Evolutionary conservation across 176 grass and related monocot genomes (phyloP).

Genomic region (Musa acuminata): DNA sequence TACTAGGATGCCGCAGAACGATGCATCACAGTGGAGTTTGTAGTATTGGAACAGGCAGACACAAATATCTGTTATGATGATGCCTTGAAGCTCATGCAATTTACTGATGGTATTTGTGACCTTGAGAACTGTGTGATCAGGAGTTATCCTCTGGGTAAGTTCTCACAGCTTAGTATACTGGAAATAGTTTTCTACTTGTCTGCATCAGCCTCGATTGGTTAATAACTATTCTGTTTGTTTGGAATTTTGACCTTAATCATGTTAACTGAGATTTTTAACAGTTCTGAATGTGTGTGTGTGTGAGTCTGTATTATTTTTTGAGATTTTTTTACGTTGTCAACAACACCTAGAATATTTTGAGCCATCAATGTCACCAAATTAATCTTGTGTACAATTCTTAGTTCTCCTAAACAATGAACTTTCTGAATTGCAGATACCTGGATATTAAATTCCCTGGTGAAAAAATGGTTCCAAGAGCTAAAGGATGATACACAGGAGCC

Average conservation of each 20-base stretch:
- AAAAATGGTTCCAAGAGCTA: constrained; percentile 85
- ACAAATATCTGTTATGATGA: constrained; percentile 25
- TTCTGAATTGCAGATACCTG: constrained; percentile 39
- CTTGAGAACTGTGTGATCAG: constrained; percentile 79
- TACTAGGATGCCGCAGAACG: constrained; percentile 79
- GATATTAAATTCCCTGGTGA: constrained; percentile 61
- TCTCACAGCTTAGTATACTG: not conserved
- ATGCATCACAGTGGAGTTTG: constrained; percentile 71
- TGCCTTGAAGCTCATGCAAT: constrained; percentile 28
- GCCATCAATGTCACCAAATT: not conserved
- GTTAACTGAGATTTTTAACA: not conserved
- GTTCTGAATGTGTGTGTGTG: not conserved
- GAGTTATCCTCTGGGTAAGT: constrained; percentile 61
- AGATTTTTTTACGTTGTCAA: not conserved
- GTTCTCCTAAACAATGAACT: constrained; percentile 18
- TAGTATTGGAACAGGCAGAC: constrained; percentile 51
- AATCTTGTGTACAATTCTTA: not conserved
- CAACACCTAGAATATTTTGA: not conserved
- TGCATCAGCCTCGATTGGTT: not conserved
- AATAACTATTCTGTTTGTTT: constrained; percentile 15
- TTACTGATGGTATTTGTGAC: constrained; percentile 52
- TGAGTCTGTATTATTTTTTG: not conserved
- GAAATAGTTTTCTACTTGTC: not conserved
- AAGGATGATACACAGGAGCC: constrained; percentile 61
- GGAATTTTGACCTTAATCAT: not conserved